Conservation (phyloP, 2,329 filamentous ascomycete genomes). For the Tolypocladium paradoxum region DNA sequence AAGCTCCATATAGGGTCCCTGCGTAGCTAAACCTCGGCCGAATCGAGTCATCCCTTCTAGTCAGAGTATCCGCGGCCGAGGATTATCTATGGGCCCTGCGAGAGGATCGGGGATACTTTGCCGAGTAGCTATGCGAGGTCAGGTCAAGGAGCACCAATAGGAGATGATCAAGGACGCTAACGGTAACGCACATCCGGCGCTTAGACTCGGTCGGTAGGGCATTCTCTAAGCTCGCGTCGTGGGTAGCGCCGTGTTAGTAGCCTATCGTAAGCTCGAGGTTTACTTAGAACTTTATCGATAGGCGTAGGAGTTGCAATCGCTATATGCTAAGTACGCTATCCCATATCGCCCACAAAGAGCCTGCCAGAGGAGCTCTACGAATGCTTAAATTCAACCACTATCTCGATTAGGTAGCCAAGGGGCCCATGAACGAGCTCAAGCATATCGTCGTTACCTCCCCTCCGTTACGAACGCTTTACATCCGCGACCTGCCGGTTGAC, state of each 20-base stretch:
- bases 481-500: too few relatives aligned
- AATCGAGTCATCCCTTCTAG: slow-evolving; percentile 29
- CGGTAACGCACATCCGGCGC: slow-evolving; percentile 16
- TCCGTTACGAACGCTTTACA: too few relatives aligned
- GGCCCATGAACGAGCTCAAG: too few relatives aligned
- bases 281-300: slow-evolving; percentile 26
- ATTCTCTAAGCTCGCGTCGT: slow-evolving; percentile 29
- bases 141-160: slow-evolving; percentile 17
- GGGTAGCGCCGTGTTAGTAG: slow-evolving; percentile 16
- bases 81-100: slow-evolving; percentile 41
- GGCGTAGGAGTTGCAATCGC: slow-evolving; percentile 9
- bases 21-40: slow-evolving; percentile 30
- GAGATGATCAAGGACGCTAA: slow-evolving; percentile 29
- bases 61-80: slow-evolving; percentile 27
- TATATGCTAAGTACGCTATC: slow-evolving; percentile 18
- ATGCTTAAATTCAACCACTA: too few relatives aligned
- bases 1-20: slow-evolving; percentile 40
- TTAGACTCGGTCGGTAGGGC: slow-evolving; percentile 3
- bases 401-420: too few relatives aligned
- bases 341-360: too few relatives aligned
- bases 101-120: slow-evolving; percentile 46
- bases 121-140: slow-evolving; percentile 25
- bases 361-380: too few relatives aligned
- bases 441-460: too few relatives aligned
- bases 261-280: slow-evolving; percentile 21